Base-by-base conservation (phyloP, 2,329 filamentous ascomycete species). In the Xylaria multiplex region DNA sequence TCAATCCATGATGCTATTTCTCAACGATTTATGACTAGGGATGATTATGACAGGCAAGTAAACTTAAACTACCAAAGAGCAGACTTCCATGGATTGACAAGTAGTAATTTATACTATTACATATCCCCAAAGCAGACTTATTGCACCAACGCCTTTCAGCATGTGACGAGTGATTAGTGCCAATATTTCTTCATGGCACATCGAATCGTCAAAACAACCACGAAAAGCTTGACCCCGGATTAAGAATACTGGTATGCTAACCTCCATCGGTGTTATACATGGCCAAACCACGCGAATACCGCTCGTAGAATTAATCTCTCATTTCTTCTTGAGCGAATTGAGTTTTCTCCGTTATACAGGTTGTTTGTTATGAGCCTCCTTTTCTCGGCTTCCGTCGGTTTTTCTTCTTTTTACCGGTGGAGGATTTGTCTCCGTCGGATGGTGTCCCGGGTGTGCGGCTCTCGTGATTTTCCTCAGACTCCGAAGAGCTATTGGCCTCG, bases 401-500 rank as follows among this genome's bases (percentile, higher is more conserved):
- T 30, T 69, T 62, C 40, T 69, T 69, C 37, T 58, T 58, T 3
- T 68, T 67, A 57, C 65, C 27, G 3, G 59, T 46, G 6, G 59
- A 55, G 9, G 67, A 48, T 27, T 64, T 73, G n/a, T 46, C 53
- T 11, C 45, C 57, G 6, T 67, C 72, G 19, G 67, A 72, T 49
- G 65, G 13, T 5, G 64, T 48, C 30, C 59, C 59, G 48, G 57
- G 22, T 30, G 54, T 55, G 3, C 37, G 43, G 27, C 24, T 58
- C 40, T 56, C 24, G 27, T 60, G 27, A 2, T 66, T 66, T 13
- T 56, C 72, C 22, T 73, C 74, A 7, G 72, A 73, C n/a, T 73
- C 74, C 19, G 84, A 85, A 70, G 74, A 73, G 60, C 85, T 88
- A 30, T 84, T 90, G 2, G 89, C 89, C 74, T 93, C 90, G 30